Percentiles rank a stretch among this genome's conserved stretches.
phyloP scores from a whole-genome alignment of 2,329 filamentous ascomycete species.

The Aspergillus intermedius region DNA sequence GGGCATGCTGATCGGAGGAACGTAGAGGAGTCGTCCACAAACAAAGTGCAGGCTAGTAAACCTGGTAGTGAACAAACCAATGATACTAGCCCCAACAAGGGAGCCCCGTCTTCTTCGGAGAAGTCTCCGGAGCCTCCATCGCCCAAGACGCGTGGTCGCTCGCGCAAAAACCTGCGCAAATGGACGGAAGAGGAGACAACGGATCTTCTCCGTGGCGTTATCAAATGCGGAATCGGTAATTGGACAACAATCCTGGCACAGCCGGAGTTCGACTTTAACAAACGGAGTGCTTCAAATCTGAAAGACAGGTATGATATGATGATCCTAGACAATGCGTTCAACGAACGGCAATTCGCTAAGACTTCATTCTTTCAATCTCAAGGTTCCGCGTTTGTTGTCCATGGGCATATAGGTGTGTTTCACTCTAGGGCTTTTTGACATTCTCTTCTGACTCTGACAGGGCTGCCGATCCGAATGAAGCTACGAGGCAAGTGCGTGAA shows the following conservation, averaged over 20 bases:
- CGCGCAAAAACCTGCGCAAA: constrained; percentile 44
- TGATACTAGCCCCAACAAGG: not conserved
- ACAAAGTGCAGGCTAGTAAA: constrained; percentile 3
- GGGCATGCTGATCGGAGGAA: constrained; percentile 12
- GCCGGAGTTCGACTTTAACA: constrained; percentile 51
- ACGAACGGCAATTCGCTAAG: not conserved
- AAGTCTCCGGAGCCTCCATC: constrained; percentile 20
- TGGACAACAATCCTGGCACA: constrained; percentile 59
- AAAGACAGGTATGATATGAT: constrained; percentile 48
- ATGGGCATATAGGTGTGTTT: constrained; percentile 36
- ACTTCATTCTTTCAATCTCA: constrained; percentile 10
- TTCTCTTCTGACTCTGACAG: constrained; percentile 9
- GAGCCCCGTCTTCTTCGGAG: constrained; percentile 3
- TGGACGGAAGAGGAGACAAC: constrained; percentile 60
- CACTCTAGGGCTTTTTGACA: not conserved
- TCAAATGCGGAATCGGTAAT: constrained; percentile 56
- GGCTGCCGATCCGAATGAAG: constrained; percentile 31
- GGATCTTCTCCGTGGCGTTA: constrained; percentile 52
- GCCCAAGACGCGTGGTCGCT: constrained; percentile 31
- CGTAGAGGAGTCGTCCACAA: constrained; percentile 6
- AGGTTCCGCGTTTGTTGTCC: constrained; percentile 52
- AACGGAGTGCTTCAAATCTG: constrained; percentile 55
- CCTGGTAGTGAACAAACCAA: constrained; percentile 6
- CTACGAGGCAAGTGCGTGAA: constrained; percentile 30
- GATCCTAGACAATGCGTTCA: too few species aligned